phyloP scores from a whole-genome alignment of 2,329 filamentous ascomycete genomes.

The Phyllosticta citriasiana region DNA sequence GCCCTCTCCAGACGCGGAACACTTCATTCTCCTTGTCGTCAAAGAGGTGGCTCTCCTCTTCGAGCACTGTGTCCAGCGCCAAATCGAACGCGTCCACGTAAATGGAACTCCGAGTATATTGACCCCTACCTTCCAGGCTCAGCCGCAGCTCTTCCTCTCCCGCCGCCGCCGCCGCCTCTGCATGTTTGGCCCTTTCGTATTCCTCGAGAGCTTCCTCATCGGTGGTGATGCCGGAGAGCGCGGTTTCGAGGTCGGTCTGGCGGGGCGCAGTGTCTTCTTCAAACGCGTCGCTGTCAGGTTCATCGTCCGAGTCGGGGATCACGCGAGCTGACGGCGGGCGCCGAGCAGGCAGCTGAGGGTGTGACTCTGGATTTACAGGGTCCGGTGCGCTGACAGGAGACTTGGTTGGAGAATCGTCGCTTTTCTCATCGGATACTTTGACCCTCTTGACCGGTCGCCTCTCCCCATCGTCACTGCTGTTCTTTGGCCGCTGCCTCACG shows the following conservation, averaged over 20 bases:
- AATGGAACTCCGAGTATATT: conserved; percentile 73
- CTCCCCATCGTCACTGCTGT: conserved; percentile 23
- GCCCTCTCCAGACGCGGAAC: conserved; percentile 62
- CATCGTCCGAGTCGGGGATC: conserved; percentile 29
- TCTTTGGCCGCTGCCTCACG: conserved; percentile 14
- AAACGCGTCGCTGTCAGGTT: conserved; percentile 17
- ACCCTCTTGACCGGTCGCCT: conserved; percentile 32
- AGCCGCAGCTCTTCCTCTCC: conserved; percentile 33
- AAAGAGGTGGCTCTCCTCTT: conserved; percentile 83
- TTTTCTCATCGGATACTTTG: conserved; percentile 14
- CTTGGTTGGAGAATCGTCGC: conserved; percentile 17
- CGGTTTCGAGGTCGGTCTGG: conserved; percentile 58
- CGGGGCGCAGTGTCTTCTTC: neutral
- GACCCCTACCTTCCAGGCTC: conserved; percentile 22
- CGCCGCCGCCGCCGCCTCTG: conserved; percentile 19
- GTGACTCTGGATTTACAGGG: neutral
- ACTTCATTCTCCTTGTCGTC: conserved; percentile 66
- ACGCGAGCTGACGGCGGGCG: conserved; percentile 17
- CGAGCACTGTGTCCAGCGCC: conserved; percentile 77
- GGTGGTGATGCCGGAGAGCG: conserved; percentile 56
- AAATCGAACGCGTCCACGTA: conserved; percentile 97
- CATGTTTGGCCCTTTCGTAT: conserved; percentile 57
- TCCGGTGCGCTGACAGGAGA: neutral
- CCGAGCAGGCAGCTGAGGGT: neutral
- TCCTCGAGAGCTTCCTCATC: conserved; percentile 66